Conservation (phyloP, 805 yeast genomes). For the Saturnispora galanensis region DNA sequence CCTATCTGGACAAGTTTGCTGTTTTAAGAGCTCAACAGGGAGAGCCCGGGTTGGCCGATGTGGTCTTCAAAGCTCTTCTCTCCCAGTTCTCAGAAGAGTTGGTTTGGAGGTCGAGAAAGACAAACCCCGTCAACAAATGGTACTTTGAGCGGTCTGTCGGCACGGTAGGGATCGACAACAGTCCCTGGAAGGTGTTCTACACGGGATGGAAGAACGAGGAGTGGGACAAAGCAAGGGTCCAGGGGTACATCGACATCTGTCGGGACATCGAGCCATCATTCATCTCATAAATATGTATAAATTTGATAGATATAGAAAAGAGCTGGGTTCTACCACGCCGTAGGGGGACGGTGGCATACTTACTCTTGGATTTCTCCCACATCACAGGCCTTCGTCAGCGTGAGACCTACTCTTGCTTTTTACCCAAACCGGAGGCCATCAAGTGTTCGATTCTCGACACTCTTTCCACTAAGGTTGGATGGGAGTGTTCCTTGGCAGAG, state of each 20-base stretch:
- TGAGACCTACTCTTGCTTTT: neutral
- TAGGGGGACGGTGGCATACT: neutral
- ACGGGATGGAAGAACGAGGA: constrained; percentile 26
- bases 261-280: constrained; percentile 49
- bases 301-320: constrained; percentile 1
- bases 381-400: neutral
- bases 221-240: constrained; percentile 28
- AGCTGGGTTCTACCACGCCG: neutral
- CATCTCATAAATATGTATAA: neutral
- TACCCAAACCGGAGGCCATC: neutral
- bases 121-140: constrained; percentile 95
- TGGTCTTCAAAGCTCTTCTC: constrained; percentile 73
- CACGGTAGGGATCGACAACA: constrained; percentile 37
- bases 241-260: constrained; percentile 45
- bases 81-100: constrained; percentile 60
- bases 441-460: constrained; percentile 54
- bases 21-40: constrained; percentile 80
- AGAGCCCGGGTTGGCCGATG: constrained; percentile 86
- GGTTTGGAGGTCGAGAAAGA: constrained; percentile 81
- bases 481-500: constrained; percentile 82
- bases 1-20: constrained; percentile 91
- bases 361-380: neutral
- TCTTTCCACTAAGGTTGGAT: constrained; percentile 89
- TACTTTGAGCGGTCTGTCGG: constrained; percentile 87
- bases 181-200: constrained; percentile 33